Base-by-base conservation (phyloP, 2,329 filamentous ascomycete species). In the Ceratocystiopsis minuta region DNA sequence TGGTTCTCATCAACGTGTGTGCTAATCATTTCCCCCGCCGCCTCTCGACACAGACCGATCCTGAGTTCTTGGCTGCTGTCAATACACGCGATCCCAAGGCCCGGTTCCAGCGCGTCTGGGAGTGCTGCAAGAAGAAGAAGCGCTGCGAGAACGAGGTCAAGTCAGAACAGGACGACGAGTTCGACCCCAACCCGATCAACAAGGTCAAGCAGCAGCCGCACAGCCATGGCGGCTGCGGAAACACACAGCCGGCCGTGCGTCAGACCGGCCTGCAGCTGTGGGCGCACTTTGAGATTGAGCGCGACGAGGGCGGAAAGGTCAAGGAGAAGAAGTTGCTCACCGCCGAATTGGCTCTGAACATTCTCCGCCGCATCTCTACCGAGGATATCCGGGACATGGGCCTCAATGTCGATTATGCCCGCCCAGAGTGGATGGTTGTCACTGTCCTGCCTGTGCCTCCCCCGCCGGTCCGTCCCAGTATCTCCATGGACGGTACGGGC, bases 381-480 rank as follows among this genome's bases (percentile, higher is more conserved):
- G 71, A 79, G 16, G 88, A 94, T 46, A 75, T 95, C 47, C 68
- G 72, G 43, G 78, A 90, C 51, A 84, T 99, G 65, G 90, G 90
- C 32, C 65, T 98, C 53, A 98, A 88, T 62, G 80, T 80, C 44
- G 85, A 96, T 57, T 96, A 96, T 53, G 88, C 92, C 43, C 79
- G 88, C 38, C 90, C 90, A 1, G 90, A 98, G 58, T 98, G 90
- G 90, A 93, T 99, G 85, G 75, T 98, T 46, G 67, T 98, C 47
- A 94, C 86, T 0, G 87, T 96, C 39, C 70, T 99, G 38, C 87
- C 90, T 6, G 92, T 98, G 0, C 90, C 90, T 1, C 90, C 90
- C 3, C 90, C 90, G 38, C 87, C 90, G 3, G 92, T 99, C 34
- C 81, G 90, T 42, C 90, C 90, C 6, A 95, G 86, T 69, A 93